phyloP scores from a whole-genome alignment of 495 filamentous ascomycete species.

The Evansstolkia leycettana region DNA sequence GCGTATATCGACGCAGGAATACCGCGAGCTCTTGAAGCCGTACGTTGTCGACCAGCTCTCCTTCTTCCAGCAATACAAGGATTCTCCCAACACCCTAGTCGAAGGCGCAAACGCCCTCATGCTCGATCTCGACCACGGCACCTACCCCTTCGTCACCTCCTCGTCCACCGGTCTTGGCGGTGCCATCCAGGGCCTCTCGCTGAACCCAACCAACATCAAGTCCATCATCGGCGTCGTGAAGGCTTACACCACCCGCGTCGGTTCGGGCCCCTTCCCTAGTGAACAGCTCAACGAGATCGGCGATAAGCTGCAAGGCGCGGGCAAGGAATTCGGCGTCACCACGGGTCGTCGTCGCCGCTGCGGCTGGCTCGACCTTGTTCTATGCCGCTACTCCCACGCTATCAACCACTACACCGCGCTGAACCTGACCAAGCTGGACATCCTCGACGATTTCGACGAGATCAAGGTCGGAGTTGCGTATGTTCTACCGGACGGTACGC shows the following conservation, averaged over 20 bases:
- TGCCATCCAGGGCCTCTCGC: slow-evolving; percentile 57
- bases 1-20: slow-evolving; percentile 33
- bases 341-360: slow-evolving; percentile 77
- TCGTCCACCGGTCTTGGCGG: slow-evolving; percentile 67
- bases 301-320: slow-evolving; percentile 50
- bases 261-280: slow-evolving; percentile 73
- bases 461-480: slow-evolving; percentile 73
- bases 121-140: slow-evolving; percentile 66
- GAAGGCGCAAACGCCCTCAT: slow-evolving; percentile 87
- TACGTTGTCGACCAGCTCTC: slow-evolving; percentile 54
- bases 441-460: slow-evolving; percentile 71
- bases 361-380: slow-evolving; percentile 84
- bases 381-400: slow-evolving; percentile 60
- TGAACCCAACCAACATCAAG: slow-evolving; percentile 34
- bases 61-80: slow-evolving; percentile 36
- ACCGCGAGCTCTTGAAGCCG: slow-evolving; percentile 51
- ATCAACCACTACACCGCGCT: slow-evolving; percentile 66
- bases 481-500: slow-evolving; percentile 38
- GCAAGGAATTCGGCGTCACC: slow-evolving; percentile 65
- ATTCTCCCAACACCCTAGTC: slow-evolving; percentile 56
- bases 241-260: slow-evolving; percentile 65
- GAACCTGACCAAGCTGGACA: slow-evolving; percentile 83
- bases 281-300: slow-evolving; percentile 59
- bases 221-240: slow-evolving; percentile 78
- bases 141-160: slow-evolving; percentile 78